A percentile compares a stretch with the other conserved stretches of the same genome.
phyloP scores from a whole-genome alignment of 768 basidiomycete genomes.

The Naganishia kalamii region DNA sequence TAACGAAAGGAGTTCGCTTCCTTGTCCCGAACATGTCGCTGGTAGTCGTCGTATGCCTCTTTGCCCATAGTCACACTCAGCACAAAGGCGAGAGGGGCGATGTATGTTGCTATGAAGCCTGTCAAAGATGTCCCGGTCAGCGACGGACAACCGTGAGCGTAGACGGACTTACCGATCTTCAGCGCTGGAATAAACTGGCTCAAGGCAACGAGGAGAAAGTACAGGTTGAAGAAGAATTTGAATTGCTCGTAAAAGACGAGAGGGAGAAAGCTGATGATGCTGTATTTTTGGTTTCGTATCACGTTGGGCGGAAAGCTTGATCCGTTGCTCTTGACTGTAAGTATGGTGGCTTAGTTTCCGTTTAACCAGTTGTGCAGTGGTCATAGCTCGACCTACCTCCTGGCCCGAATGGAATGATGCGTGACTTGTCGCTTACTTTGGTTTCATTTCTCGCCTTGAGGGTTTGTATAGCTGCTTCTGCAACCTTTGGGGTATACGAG shows the following conservation, averaged over 20 bases:
- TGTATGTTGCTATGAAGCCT: conserved; percentile 94
- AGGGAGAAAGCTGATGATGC: conserved; percentile 90
- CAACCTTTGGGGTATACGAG: background rate
- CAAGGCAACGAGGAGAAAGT: conserved; percentile 92
- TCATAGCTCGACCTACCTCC: conserved; percentile 9
- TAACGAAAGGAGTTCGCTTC: conserved; percentile 95
- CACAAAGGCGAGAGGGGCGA: conserved; percentile 93
- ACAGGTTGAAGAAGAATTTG: conserved; percentile 99
- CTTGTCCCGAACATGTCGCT: conserved; percentile 79
- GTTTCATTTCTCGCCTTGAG: background rate
- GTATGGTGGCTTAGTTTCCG: background rate
- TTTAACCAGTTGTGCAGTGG: background rate
- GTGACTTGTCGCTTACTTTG: conserved; percentile 5
- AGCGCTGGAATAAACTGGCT: conserved; percentile 93
- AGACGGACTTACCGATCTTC: conserved; percentile 68
- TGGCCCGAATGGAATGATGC: conserved; percentile 15
- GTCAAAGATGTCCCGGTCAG: background rate
- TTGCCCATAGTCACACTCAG: conserved; percentile 94
- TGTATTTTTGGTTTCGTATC: conserved; percentile 97
- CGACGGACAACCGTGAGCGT: background rate
- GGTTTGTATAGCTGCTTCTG: conserved; percentile 6
- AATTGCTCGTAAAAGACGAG: conserved; percentile 98
- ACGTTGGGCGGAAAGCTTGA: conserved; percentile 65
- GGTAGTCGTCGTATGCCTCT: conserved; percentile 97
- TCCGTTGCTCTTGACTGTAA: background rate